These are phyloP conservation scores for Albatrellus ellisii DNA, from an alignment of 768 basidiomycete genomes.

Conservation along the genomic window DNA sequence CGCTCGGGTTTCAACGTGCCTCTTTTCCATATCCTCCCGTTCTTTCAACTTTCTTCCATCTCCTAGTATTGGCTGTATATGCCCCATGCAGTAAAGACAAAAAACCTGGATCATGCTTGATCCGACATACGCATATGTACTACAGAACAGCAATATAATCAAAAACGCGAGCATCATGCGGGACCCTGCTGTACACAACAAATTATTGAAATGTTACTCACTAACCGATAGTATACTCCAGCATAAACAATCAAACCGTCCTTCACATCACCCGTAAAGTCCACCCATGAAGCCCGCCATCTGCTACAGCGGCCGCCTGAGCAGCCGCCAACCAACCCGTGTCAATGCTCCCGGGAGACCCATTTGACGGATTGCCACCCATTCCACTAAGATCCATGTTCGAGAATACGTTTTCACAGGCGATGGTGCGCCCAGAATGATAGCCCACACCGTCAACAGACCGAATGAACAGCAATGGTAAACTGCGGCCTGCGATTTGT, in stretches of 20 bases:
- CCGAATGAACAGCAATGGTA: conserved; percentile 75
- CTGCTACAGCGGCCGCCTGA: conserved; percentile 51
- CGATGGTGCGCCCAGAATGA: conserved; percentile 74
- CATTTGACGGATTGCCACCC: conserved; percentile 27
- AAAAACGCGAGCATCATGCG: too few species aligned
- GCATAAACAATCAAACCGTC: conserved; percentile 5
- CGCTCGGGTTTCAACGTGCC: too few species aligned
- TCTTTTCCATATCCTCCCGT: too few species aligned
- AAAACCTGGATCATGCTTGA: too few species aligned
- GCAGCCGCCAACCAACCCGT: conserved; percentile 65
- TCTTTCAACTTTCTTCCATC: too few species aligned
- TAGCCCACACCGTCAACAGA: conserved; percentile 79
- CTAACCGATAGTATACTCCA: not conserved
- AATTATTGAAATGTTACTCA: not conserved
- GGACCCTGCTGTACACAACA: too few species aligned
- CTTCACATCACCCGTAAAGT: conserved; percentile 64
- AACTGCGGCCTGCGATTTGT: conserved; percentile 51
- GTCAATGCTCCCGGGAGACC: conserved; percentile 34
- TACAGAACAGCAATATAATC: too few species aligned
- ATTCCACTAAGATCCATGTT: conserved; percentile 48
- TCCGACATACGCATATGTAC: too few species aligned
- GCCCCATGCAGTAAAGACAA: too few species aligned
- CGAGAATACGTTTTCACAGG: conserved; percentile 73
- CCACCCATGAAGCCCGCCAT: conserved; percentile 65
- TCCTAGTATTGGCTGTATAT: too few species aligned